phyloP scores from a whole-genome alignment of 2,329 filamentous ascomycete genomes.

The Aspergillus eucalypticola region DNA sequence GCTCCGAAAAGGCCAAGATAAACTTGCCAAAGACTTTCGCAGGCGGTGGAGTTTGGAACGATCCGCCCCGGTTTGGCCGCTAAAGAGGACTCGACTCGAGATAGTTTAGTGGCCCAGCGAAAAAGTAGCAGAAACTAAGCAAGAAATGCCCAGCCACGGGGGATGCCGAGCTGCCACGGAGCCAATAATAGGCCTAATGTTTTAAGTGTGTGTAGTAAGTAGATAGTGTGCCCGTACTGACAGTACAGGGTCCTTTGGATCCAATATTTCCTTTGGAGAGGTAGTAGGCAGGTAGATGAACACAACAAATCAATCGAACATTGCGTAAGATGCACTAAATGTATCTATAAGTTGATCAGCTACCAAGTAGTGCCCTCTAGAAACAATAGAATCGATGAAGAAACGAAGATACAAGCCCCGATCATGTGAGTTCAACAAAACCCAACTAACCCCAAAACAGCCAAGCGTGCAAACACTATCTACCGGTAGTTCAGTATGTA shows the following conservation, averaged over 20 bases:
- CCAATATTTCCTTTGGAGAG: no score
- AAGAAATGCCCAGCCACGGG: not conserved
- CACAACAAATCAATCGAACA: no score
- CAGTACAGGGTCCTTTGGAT: no score
- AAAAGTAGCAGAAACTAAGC: slow-evolving; percentile 5
- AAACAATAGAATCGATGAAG: not conserved
- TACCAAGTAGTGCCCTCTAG: not conserved
- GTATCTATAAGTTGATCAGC: no score
- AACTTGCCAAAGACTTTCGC: slow-evolving; percentile 17
- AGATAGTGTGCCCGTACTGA: not conserved
- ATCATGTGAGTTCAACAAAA: slow-evolving; percentile 5
- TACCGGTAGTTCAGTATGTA: no score
- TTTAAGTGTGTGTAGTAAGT: not conserved
- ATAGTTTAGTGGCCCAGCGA: slow-evolving; percentile 7
- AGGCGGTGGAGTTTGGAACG: slow-evolving; percentile 19
- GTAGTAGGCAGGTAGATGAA: no score
- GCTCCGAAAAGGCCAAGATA: slow-evolving; percentile 7
- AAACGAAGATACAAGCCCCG: not conserved
- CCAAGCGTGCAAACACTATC: slow-evolving; percentile 15
- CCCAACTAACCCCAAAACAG: slow-evolving; percentile 17
- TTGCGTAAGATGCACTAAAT: no score
- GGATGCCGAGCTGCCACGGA: not conserved
- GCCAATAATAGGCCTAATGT: slow-evolving; percentile 2
- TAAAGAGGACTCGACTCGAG: not conserved
- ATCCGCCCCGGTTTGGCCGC: slow-evolving; percentile 15